These are phyloP conservation scores for Yarrowia sp. DNA, from an alignment of 805 yeast species.

Conservation along the genomic window DNA sequence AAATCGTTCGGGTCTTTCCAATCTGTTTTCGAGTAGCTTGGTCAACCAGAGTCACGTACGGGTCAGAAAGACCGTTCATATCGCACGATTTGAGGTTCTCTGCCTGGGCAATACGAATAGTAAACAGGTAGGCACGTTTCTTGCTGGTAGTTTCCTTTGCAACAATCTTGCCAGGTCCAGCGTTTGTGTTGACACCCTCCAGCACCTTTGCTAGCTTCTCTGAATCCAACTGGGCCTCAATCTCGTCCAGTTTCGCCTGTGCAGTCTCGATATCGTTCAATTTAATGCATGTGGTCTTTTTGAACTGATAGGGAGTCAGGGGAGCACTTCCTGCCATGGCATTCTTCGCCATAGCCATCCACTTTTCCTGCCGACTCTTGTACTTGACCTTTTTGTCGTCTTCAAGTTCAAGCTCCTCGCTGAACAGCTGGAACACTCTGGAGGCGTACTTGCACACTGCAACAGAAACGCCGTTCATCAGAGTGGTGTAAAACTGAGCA, in stretches of 20 bases:
- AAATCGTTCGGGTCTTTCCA: conserved; percentile 72
- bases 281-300: conserved; percentile 72
- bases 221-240: conserved; percentile 66
- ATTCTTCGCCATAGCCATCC: conserved; percentile 51
- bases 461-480: conserved; percentile 69
- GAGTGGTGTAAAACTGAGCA: conserved; percentile 64
- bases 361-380: conserved; percentile 48
- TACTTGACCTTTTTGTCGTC: conserved; percentile 39
- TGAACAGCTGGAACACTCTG: conserved; percentile 45
- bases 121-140: conserved; percentile 55
- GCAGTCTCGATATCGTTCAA: conserved; percentile 64
- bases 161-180: conserved; percentile 49
- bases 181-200: conserved; percentile 43
- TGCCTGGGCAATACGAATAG: conserved; percentile 68
- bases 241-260: conserved; percentile 54
- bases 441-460: conserved; percentile 55
- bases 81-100: conserved; percentile 62
- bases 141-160: conserved; percentile 19
- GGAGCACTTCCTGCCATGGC: conserved; percentile 51
- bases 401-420: conserved; percentile 44
- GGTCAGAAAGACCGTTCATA: conserved; percentile 58
- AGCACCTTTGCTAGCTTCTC: conserved; percentile 59
- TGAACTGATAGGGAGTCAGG: conserved; percentile 62
- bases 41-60: conserved; percentile 70
- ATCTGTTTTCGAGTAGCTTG: conserved; percentile 60